Evolutionary conservation across 2,329 filamentous ascomycete species (phyloP).

Genomic region (Microdochium bolleyi): DNA sequence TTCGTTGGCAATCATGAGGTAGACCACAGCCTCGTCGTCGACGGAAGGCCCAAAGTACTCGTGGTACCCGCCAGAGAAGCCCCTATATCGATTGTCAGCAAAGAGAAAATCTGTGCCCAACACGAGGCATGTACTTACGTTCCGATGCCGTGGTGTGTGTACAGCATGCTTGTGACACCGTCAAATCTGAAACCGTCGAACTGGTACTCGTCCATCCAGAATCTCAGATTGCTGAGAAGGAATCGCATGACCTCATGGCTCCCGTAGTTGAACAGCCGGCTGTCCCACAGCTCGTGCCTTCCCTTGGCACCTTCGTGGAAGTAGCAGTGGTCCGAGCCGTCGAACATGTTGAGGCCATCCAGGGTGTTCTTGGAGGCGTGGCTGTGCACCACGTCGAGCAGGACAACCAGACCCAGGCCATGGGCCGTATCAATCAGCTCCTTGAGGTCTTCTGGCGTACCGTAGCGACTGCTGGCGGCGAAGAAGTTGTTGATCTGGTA

Average conservation of each 20-base stretch:
- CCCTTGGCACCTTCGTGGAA: conserved; percentile 86
- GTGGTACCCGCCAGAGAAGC: conserved; percentile 95
- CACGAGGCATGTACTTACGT: too few relatives aligned
- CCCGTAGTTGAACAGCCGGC: conserved; percentile 94
- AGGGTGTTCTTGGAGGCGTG: conserved; percentile 97
- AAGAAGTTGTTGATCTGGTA: conserved; percentile 99
- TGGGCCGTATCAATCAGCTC: conserved; percentile 95
- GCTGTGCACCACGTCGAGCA: conserved; percentile 94
- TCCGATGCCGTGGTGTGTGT: conserved; percentile 91
- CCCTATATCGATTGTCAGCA: conserved; percentile 42
- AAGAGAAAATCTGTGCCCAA: neutral
- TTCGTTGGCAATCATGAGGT: conserved; percentile 94
- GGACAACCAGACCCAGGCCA: conserved; percentile 78
- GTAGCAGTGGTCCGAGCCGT: conserved; percentile 90
- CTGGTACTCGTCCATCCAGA: conserved; percentile 98
- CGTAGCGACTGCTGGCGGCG: conserved; percentile 91
- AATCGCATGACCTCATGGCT: conserved; percentile 93
- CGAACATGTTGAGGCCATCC: conserved; percentile 92
- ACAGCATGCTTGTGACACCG: conserved; percentile 97
- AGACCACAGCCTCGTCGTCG: conserved; percentile 89
- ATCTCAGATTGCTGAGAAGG: conserved; percentile 86
- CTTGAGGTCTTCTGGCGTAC: conserved; percentile 87
- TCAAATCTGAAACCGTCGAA: conserved; percentile 98
- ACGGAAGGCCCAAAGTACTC: conserved; percentile 90
- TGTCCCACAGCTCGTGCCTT: conserved; percentile 90